Percentiles rank a stretch among this genome's conserved stretches.
Evolutionary conservation across 1,139 yeast species (phyloP).

Genomic region (Geotrichum candidum): DNA sequence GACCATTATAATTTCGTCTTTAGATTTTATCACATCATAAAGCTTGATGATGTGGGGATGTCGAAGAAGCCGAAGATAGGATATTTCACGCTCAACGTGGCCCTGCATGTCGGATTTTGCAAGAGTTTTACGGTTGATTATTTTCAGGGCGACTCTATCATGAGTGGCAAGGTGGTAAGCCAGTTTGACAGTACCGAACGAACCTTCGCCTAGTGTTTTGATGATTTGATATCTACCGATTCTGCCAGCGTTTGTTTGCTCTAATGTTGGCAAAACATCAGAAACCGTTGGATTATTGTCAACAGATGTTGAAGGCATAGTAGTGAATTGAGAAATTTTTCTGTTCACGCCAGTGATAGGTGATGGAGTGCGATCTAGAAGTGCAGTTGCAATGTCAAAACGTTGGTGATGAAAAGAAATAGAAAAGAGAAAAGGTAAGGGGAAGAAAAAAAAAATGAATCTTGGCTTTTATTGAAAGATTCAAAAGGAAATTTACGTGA

Average conservation of each 20-base stretch:
- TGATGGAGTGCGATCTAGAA: too few relatives aligned
- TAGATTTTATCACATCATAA: conserved; percentile 92
- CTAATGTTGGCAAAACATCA: neutral
- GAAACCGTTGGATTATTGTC: neutral
- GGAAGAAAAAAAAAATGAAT: too few relatives aligned
- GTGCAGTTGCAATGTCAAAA: too few relatives aligned
- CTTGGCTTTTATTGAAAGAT: too few relatives aligned
- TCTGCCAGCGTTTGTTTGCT: conserved; percentile 28
- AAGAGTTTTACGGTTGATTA: conserved; percentile 86
- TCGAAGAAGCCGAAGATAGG: conserved; percentile 78
- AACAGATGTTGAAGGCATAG: neutral
- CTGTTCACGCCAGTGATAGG: neutral
- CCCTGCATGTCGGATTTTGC: conserved; percentile 98
- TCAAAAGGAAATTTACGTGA: too few relatives aligned
- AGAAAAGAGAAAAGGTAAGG: too few relatives aligned
- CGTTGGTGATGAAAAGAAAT: too few relatives aligned
- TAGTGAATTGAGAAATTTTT: neutral
- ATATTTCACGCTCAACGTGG: conserved; percentile 88
- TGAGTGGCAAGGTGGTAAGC: conserved; percentile 93
- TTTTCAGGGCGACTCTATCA: conserved; percentile 88
- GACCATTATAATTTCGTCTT: conserved; percentile 96
- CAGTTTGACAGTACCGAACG: conserved; percentile 92
- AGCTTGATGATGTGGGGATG: conserved; percentile 96
- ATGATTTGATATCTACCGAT: conserved; percentile 93
- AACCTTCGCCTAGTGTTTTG: conserved; percentile 93